Base-by-base conservation (phyloP, 2,329 filamentous ascomycete genomes). In the Xylaria sp. region DNA sequence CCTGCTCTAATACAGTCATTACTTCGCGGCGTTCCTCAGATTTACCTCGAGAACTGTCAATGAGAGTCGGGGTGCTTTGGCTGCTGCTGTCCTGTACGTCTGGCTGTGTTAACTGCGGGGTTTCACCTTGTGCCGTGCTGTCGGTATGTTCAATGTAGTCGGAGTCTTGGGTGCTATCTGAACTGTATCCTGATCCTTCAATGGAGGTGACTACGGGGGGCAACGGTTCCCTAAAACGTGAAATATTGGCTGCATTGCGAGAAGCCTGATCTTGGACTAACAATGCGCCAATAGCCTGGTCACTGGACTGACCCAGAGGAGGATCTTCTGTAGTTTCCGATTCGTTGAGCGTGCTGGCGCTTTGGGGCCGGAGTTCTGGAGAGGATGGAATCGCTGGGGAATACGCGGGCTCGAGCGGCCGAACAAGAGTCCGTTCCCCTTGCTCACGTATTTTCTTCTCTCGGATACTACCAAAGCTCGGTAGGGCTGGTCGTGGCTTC, bases 381-480 rank as follows among this genome's bases (percentile, higher is more conserved):
- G 80, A 78, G 59, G 71, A 74, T 37, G 70, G 76, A 39, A 41
- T 66, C 41, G 71, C 68, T 12, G 76, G 74, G 41, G 78, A 76
- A 60, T 80, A 73, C 2, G 76, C 69, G 34, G 78, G 74, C 41
- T 86, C 85, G 5, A 80, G 72, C 7, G 89, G 88, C 34, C 87
- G 84, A 46, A 90, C 87, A 56, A 90, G 81, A 0, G 87, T 84
- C 2, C 89, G 83, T 74, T 90, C 91, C 48, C 86, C 82, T 0
- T 81, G 74, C 59, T 88, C 85, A 48, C 82, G 85, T 8, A 80
- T 77, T 72, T 89, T 89, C 78, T 87, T 89, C 34, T 90, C 88
- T 25, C 91, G 86, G 25, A 94, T 84, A 75, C 92, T 94, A 20
- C 92, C 92, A 78, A 94, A 94, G 1, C 87, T 90, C 1, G 92